Base-by-base conservation (phyloP, 192 early-diverging fungal species). In the Gamsiella multidivaricata region DNA sequence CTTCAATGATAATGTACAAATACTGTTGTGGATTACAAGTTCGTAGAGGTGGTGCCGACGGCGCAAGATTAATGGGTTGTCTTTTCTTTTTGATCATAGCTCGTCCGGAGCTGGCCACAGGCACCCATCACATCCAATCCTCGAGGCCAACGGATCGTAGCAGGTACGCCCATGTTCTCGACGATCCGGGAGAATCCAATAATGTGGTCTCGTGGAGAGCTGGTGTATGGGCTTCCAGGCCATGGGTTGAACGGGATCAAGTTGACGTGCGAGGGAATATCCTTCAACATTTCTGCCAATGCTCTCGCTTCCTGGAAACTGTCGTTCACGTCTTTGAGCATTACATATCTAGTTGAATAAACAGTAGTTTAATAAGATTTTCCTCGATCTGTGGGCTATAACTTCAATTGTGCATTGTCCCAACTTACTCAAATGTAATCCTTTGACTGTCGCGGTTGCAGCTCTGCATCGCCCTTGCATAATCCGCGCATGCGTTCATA, bases 321-420 rank as follows among this genome's bases (percentile, higher is more conserved):
- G 61, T 96, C 95, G 66, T 96, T 96, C n/a, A 96, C 88, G 49
- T 85, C 87, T 37, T 91, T 85, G 54, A 96, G 84, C 95, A 96
- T 93, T 25, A 94, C 93, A 78, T 96, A 92, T 80, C 84, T 87
- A 64, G 22, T 33, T 5, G 26, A 39, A 18, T 22, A 34, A 50
- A 0, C 34, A 41, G 39, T 18, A 9, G 45, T n/a, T 46, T 10
- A 46, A 18, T 46, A 18, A 46, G 45, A 9, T 46, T 10, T 9
- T 46, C n/a, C n/a, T 5, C 9, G 45, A 5, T 5, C 37, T 39
- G 37, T 42, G 18, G 3, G 3, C 1, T 18, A 42, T 42, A 18
- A 11, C 18, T 42, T 11, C 18, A 18, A 15, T 18, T 15, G 41
- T 15, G 41, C 18, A 18, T 18, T 42, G 11, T 42, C 41, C 41